Percentiles rank a stretch among this genome's conserved stretches.
These are phyloP conservation scores for Taphrina betulina DNA, from an alignment of 1,139 yeast species.

Conservation along the genomic window DNA sequence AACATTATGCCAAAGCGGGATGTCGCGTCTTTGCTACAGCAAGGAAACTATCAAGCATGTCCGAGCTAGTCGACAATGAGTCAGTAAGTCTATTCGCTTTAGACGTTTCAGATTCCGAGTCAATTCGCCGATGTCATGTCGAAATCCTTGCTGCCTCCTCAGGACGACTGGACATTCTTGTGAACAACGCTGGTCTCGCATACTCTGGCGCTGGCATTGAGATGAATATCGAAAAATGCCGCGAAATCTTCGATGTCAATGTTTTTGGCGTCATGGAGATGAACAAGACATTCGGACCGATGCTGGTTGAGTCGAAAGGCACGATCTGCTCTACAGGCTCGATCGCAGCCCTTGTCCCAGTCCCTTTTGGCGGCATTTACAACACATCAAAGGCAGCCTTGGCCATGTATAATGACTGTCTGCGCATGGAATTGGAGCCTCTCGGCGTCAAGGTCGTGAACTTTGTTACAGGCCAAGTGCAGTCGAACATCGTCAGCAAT, in stretches of 20 bases:
- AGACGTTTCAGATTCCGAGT: not conserved
- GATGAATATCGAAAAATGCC: not conserved
- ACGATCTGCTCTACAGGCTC: slow-evolving; percentile 75
- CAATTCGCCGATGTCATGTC: slow-evolving; percentile 44
- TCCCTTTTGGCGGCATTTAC: slow-evolving; percentile 70
- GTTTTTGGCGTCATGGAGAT: not conserved
- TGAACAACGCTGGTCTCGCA: slow-evolving; percentile 67
- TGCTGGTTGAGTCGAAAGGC: slow-evolving; percentile 66
- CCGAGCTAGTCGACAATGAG: slow-evolving; percentile 37
- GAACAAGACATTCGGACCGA: not conserved
- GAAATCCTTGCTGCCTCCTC: slow-evolving; percentile 55
- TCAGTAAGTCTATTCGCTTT: not conserved
- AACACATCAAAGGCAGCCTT: slow-evolving; percentile 73
- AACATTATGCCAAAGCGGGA: slow-evolving; percentile 57
- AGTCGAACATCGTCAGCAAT: slow-evolving; percentile 59
- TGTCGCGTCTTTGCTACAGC: slow-evolving; percentile 65
- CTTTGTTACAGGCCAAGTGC: slow-evolving; percentile 66
- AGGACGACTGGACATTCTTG: slow-evolving; percentile 60
- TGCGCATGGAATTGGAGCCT: slow-evolving; percentile 67
- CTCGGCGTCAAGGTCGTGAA: slow-evolving; percentile 71
- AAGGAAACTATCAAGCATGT: slow-evolving; percentile 63
- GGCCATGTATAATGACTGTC: slow-evolving; percentile 62
- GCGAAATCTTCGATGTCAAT: not conserved
- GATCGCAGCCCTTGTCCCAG: slow-evolving; percentile 61
- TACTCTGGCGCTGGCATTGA: slow-evolving; percentile 44